Conservation (phyloP, 768 basidiomycete genomes). For the Cystobasidium tubakii region DNA sequence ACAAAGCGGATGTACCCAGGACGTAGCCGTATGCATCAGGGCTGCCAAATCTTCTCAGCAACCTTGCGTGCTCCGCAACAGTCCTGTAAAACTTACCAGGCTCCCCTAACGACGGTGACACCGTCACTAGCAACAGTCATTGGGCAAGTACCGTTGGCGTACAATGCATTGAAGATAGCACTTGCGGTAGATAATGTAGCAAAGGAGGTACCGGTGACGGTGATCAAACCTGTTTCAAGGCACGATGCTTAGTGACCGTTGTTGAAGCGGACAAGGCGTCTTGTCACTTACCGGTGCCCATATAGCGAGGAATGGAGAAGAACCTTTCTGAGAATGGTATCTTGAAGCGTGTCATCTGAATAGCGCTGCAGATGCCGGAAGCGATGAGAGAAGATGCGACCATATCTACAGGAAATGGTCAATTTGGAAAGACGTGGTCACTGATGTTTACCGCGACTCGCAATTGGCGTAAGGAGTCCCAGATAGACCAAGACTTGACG, state of each 20-base stretch:
- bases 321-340: constrained; percentile 36
- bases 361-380: constrained; percentile 52
- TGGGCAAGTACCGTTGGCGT: constrained; percentile 70
- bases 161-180: constrained; percentile 56
- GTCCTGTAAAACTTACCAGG: not conserved
- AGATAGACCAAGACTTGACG: constrained; percentile 59
- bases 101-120: constrained; percentile 53
- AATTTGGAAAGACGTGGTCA: not conserved
- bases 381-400: constrained; percentile 27
- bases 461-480: constrained; percentile 3
- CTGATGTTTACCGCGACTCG: not conserved
- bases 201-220: constrained; percentile 70
- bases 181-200: constrained; percentile 69
- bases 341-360: constrained; percentile 64
- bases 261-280: no score
- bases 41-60: constrained; percentile 50
- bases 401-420: constrained; percentile 19
- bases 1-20: constrained; percentile 54
- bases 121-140: constrained; percentile 59
- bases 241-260: no score
- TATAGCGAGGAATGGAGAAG: constrained; percentile 22
- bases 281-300: constrained; percentile 36
- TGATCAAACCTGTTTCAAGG: constrained; percentile 71
- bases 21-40: constrained; percentile 76
- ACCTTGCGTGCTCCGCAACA: no score